phyloP scores from a whole-genome alignment of 805 yeast genomes.

The Saccharomyces eubayanus region DNA sequence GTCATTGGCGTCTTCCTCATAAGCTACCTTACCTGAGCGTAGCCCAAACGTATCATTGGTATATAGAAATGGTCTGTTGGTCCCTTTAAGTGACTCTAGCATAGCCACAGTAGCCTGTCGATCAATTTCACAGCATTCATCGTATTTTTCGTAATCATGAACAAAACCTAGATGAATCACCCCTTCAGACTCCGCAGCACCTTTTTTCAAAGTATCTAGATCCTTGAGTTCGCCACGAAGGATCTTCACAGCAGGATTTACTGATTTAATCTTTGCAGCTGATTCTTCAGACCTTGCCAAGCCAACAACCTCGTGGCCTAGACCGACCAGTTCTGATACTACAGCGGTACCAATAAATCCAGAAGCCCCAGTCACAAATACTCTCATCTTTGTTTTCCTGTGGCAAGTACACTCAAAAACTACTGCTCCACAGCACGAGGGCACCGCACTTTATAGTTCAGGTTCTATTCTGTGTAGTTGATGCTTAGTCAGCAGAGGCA shows the following conservation, averaged over 20 bases:
- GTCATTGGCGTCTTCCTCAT: constrained; percentile 4
- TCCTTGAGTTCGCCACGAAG: constrained; percentile 28
- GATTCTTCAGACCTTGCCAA: constrained; percentile 30
- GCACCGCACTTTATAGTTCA: no score
- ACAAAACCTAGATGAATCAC: constrained; percentile 33
- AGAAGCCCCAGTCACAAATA: constrained; percentile 33
- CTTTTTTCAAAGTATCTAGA: constrained; percentile 23
- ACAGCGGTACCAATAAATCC: constrained; percentile 30
- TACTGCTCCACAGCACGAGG: no score
- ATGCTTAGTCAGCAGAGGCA: no score
- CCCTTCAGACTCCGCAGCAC: constrained; percentile 30
- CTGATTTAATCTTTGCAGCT: constrained; percentile 17
- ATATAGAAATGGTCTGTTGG: constrained; percentile 25
- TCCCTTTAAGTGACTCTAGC: constrained; percentile 23
- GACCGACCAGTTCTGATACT: constrained; percentile 14
- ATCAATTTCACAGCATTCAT: constrained; percentile 18
- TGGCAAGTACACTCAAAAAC: no score
- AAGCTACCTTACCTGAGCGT: constrained; percentile 4
- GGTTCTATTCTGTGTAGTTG: no score
- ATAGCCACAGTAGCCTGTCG: constrained; percentile 25
- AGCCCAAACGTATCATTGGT: constrained; percentile 20
- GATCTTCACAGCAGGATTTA: constrained; percentile 21
- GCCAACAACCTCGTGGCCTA: constrained; percentile 27
- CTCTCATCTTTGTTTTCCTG: constrained; percentile 16
- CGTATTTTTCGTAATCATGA: constrained; percentile 25